These are phyloP conservation scores for Serendipita sp. DNA, from an alignment of 768 basidiomycete species.

Conservation along the genomic window DNA sequence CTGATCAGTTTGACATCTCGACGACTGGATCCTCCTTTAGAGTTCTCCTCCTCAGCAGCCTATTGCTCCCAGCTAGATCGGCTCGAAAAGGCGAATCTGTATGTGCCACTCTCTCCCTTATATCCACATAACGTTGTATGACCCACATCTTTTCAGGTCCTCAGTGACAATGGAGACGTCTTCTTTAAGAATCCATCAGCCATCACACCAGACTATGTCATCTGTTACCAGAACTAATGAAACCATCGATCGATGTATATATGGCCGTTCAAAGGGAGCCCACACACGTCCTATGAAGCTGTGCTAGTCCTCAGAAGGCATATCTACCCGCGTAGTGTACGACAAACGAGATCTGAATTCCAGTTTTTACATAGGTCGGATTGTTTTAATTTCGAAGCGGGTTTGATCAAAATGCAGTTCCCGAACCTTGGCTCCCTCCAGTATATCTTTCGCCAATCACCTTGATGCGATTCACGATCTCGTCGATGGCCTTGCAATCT, in stretches of 20 bases:
- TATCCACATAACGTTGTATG: background rate
- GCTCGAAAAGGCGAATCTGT: background rate
- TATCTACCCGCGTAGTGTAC: no score
- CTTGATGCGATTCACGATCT: conserved; percentile 7
- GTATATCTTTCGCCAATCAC: background rate
- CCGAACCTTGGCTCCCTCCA: background rate
- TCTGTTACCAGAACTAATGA: background rate
- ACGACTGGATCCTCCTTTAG: conserved; percentile 51
- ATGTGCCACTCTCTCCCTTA: background rate
- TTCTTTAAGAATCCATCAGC: background rate
- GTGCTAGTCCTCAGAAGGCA: no score
- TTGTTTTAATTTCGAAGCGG: no score
- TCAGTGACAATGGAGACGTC: background rate
- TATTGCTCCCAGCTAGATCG: conserved; percentile 18
- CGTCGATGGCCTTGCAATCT: conserved; percentile 15
- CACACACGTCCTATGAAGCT: no score
- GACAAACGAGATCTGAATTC: no score
- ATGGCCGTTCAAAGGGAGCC: no score
- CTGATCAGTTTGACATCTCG: conserved; percentile 46
- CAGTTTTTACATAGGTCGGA: no score
- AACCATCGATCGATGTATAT: no score
- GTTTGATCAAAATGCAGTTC: background rate
- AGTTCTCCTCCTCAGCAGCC: conserved; percentile 46
- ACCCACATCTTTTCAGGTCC: background rate
- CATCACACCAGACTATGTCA: background rate